phyloP scores from a whole-genome alignment of 106 monocot species.

The Acorus gramineus region DNA sequence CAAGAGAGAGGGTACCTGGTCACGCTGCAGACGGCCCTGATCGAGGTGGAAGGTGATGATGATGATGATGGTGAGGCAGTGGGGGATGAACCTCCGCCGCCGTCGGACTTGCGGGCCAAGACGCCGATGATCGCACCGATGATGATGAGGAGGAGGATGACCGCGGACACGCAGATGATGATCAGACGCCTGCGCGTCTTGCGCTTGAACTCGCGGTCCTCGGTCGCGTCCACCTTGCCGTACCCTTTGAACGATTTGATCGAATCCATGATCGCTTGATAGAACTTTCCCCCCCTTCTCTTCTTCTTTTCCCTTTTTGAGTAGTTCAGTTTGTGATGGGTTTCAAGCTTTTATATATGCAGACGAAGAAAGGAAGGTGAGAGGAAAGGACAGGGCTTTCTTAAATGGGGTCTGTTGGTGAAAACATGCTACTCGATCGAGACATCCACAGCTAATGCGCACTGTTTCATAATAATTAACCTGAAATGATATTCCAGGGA shows the following conservation, averaged over 20 bases:
- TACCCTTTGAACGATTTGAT: slow-evolving; percentile 43
- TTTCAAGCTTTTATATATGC: too few relatives aligned
- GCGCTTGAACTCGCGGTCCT: slow-evolving; percentile 29
- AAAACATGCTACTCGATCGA: too few relatives aligned
- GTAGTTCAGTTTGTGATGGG: too few relatives aligned
- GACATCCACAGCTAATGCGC: too few relatives aligned
- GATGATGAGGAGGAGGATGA: slow-evolving; percentile 37
- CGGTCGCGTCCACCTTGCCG: slow-evolving; percentile 30
- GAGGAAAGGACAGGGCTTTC: too few relatives aligned
- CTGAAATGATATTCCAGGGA: too few relatives aligned
- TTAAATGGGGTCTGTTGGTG: too few relatives aligned
- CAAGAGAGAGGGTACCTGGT: slow-evolving; percentile 47
- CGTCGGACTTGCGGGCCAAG: slow-evolving; percentile 10
- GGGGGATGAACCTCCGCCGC: neutral
- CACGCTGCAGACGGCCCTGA: slow-evolving; percentile 53
- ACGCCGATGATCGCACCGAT: slow-evolving; percentile 16
- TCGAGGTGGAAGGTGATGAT: slow-evolving; percentile 16
- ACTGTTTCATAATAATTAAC: too few relatives aligned
- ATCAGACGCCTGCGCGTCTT: slow-evolving; percentile 27
- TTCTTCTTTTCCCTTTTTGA: too few relatives aligned
- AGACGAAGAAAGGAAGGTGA: too few relatives aligned
- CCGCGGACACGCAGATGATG: slow-evolving; percentile 22
- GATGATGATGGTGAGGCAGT: neutral
- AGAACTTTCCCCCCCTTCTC: too few relatives aligned
- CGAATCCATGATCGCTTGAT: slow-evolving; percentile 14